phyloP scores from a whole-genome alignment of 2,329 filamentous ascomycete species.

The Didymella pomorum region DNA sequence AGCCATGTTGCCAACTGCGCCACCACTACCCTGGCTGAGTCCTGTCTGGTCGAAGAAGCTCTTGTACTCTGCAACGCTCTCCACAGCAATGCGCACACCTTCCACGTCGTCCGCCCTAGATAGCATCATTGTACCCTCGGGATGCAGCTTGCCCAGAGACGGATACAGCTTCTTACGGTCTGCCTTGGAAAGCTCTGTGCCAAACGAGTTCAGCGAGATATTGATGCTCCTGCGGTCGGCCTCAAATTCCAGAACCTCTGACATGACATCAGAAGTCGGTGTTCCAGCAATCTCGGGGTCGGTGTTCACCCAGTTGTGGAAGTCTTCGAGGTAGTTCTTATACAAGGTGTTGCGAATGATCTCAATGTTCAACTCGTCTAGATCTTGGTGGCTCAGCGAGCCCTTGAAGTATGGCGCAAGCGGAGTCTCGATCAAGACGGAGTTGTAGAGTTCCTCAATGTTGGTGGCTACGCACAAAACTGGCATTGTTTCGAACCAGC shows the following conservation, averaged over 20 bases:
- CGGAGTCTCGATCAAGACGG: slow-evolving; percentile 94
- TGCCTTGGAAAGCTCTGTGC: slow-evolving; percentile 90
- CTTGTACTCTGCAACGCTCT: slow-evolving; percentile 93
- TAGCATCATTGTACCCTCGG: slow-evolving; percentile 93
- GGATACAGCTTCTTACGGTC: slow-evolving; percentile 98
- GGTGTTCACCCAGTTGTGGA: slow-evolving; percentile 91
- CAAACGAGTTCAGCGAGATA: slow-evolving; percentile 98
- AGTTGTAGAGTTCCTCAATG: slow-evolving; percentile 98
- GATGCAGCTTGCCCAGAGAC: slow-evolving; percentile 87
- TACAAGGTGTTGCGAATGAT: slow-evolving; percentile 98
- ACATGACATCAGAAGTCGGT: slow-evolving; percentile 93
- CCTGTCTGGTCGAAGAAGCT: slow-evolving; percentile 93
- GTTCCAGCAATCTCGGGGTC: slow-evolving; percentile 86
- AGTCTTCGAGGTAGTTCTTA: slow-evolving; percentile 99
- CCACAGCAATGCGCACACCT: slow-evolving; percentile 90
- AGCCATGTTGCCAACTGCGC: slow-evolving; percentile 82
- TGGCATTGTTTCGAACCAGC: slow-evolving; percentile 99
- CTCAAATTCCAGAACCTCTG: slow-evolving; percentile 94
- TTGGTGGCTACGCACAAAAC: slow-evolving; percentile 98
- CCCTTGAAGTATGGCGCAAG: slow-evolving; percentile 97
- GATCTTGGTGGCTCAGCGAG: slow-evolving; percentile 91
- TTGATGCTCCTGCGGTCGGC: slow-evolving; percentile 97
- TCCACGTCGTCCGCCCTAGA: slow-evolving; percentile 94
- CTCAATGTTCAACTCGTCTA: slow-evolving; percentile 99
- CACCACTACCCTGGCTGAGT: slow-evolving; percentile 74